phyloP scores from a whole-genome alignment of 192 early-diverging fungal genomes.

The Geosiphon pyriformis region DNA sequence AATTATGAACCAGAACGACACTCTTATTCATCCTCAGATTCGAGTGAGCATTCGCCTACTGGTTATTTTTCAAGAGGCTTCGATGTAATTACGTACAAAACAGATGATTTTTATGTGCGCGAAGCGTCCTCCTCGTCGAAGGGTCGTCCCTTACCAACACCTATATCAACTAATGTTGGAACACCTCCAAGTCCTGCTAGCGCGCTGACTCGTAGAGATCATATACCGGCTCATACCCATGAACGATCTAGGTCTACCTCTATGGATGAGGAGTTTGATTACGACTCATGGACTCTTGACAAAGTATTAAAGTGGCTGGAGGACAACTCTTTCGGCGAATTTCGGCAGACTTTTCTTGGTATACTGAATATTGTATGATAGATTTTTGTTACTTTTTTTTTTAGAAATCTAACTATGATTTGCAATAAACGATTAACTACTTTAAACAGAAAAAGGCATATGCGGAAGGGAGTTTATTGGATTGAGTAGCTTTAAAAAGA shows the following conservation, averaged over 20 bases:
- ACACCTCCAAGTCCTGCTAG: neutral
- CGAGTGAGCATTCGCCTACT: constrained; percentile 4
- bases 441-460: neutral
- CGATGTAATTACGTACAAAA: neutral
- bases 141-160: neutral
- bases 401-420: no score
- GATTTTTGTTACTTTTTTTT: no score
- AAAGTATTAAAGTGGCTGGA: constrained; percentile 11
- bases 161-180: constrained; percentile 10
- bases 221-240: constrained; percentile 16
- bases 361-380: no score
- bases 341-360: constrained; percentile 12
- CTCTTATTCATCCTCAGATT: constrained; percentile 19
- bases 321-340: constrained; percentile 11
- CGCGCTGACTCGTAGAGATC: constrained; percentile 15
- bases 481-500: neutral
- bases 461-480: constrained; percentile 6
- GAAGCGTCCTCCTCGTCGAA: neutral
- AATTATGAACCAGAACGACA: neutral
- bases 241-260: constrained; percentile 19
- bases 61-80: no score
- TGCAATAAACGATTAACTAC: no score
- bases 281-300: constrained; percentile 1
- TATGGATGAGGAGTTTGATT: constrained; percentile 6
- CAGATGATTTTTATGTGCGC: neutral